Base-by-base conservation (phyloP, 805 yeast genomes). In the Wickerhamomyces rabaulensis region DNA sequence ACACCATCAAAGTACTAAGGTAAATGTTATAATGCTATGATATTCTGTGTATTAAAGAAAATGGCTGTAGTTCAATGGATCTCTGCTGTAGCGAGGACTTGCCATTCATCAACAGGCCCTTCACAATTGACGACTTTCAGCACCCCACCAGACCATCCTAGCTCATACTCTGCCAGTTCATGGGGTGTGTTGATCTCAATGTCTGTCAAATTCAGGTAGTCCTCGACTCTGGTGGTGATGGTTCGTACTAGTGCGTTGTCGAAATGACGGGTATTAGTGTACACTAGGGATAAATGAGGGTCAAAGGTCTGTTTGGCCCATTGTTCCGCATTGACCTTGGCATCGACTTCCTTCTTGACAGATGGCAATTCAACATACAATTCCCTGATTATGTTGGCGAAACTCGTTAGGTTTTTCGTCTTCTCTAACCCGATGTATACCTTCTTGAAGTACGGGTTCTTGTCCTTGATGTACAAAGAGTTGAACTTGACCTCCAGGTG, bases 221-320 rank as follows among this genome's bases (percentile, higher is more conserved):
- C 92, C 55, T 75, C 79, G 6, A 86, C 73, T 52, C 92, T 66
- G 12, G 82, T 80, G 48, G 76, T 78, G 26, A 86, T 76, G 2
- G 86, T 79, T 42, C 80, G 71, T 62, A 79, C 71, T 47, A 79
- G 67, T 1, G 91, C 90, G 56, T 74, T 82, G 52, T 82, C 82
- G 13, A 87, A 75, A 9, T 87, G 88, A 53, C 78, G 74, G 23
- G 76, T 61, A 48, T 79, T 75, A 9, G 89, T 80, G 62, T 87
- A 87, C 6, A 80, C 80, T 45, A 87, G 64, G 8, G 90, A 82
- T 16, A 87, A 67, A 60, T 87, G 95, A 1, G 95, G 95, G 44
- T 76, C 79, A 58, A 70, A 87, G 44, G 80, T 84, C 4, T 64
- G 57, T 13, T 49, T 50, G 5, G 76, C 74, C 91, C 92, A 85